These are phyloP conservation scores for Yamadazyma triangularis DNA, from an alignment of 1,139 yeast species.

Conservation along the genomic window DNA sequence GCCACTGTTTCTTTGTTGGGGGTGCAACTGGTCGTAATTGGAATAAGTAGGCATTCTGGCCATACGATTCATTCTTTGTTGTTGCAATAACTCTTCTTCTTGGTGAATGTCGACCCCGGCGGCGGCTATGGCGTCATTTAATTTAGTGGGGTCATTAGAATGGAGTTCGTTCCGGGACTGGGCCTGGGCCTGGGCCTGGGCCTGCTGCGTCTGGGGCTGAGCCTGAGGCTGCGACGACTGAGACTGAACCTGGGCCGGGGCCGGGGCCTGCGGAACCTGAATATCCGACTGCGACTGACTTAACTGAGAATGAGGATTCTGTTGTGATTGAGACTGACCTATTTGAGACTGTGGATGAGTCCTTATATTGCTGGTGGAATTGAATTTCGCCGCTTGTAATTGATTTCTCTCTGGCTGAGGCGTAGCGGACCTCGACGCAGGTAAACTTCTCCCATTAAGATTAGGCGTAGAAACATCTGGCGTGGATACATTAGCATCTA, in stretches of 20 bases:
- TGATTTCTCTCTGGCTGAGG: slow-evolving; percentile 2
- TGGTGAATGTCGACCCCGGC: slow-evolving; percentile 92
- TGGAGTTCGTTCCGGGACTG: no score
- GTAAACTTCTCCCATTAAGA: background rate
- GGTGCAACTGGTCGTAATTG: slow-evolving; percentile 3
- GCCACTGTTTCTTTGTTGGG: slow-evolving; percentile 23
- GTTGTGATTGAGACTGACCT: no score
- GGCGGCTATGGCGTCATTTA: slow-evolving; percentile 86
- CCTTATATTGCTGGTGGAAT: no score
- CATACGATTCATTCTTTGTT: slow-evolving; percentile 20
- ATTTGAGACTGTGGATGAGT: no score
- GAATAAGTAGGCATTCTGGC: slow-evolving; percentile 1
- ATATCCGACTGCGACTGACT: background rate
- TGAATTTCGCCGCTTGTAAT: no score
- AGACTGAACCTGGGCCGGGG: slow-evolving; percentile 1
- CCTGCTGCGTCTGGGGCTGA: no score
- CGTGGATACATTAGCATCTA: slow-evolving; percentile 11
- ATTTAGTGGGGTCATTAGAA: slow-evolving; percentile 66
- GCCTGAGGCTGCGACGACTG: background rate
- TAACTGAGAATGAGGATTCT: slow-evolving; percentile 1
- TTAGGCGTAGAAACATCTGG: slow-evolving; percentile 7
- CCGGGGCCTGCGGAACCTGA: background rate
- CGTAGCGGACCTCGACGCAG: slow-evolving; percentile 6
- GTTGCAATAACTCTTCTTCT: slow-evolving; percentile 67
- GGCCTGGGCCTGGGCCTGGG: no score